These are phyloP conservation scores for Fraxinus greggii DNA, from an alignment of 305 asterid genomes.

Conservation along the genomic window DNA sequence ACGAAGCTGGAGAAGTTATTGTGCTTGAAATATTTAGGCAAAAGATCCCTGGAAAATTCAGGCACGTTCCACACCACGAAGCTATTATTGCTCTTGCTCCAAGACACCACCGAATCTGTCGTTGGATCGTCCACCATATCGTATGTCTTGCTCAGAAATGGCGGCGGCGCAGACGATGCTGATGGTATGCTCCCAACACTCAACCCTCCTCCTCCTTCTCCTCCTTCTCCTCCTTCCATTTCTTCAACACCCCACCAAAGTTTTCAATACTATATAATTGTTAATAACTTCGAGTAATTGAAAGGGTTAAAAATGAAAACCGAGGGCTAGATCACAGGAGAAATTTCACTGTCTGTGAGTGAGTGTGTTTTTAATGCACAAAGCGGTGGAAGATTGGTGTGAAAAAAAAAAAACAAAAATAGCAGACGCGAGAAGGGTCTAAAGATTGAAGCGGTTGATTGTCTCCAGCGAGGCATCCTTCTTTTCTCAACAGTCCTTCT, in stretches of 20 bases:
- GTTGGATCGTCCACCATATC: conserved; percentile 85
- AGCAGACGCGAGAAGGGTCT: conserved; percentile 16
- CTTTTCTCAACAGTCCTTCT: background rate
- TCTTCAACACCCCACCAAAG: background rate
- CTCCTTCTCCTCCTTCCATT: conserved; percentile 20
- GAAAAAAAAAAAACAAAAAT: too few relatives aligned
- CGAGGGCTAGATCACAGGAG: background rate
- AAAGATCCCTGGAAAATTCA: conserved; percentile 53
- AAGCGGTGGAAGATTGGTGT: conserved; percentile 12
- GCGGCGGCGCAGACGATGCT: conserved; percentile 42
- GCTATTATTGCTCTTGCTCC: conserved; percentile 67
- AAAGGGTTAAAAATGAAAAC: background rate
- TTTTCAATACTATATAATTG: background rate
- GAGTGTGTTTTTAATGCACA: conserved; percentile 1
- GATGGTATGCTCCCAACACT: conserved; percentile 7
- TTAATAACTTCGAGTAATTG: background rate
- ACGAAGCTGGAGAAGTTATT: conserved; percentile 82
- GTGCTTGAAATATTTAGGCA: conserved; percentile 84
- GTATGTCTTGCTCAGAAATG: conserved; percentile 74
- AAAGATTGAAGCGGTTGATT: conserved; percentile 7
- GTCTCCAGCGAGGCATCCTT: conserved; percentile 24
- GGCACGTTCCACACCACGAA: conserved; percentile 77
- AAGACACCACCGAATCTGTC: conserved; percentile 68
- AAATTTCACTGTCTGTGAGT: background rate
- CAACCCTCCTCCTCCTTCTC: conserved; percentile 15